A percentile compares a stretch with the other conserved stretches of the same genome.
These are phyloP conservation scores for Cornus kousa DNA, from an alignment of 148 eudicot species.

Conservation along the genomic window DNA sequence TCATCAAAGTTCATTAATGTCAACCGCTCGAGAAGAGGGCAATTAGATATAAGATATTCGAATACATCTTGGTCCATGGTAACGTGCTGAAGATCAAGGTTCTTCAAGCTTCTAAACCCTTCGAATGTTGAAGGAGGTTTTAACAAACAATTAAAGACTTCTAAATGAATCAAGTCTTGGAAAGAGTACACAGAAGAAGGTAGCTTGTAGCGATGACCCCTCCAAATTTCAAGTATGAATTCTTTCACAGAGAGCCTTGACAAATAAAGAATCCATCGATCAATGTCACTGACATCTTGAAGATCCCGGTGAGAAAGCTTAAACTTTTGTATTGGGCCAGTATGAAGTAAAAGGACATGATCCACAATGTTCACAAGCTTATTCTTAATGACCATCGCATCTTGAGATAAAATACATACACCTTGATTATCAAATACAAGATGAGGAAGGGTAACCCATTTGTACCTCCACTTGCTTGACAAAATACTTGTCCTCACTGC, in stretches of 20 bases:
- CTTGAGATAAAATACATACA: constrained; percentile 51
- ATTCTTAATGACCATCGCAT: constrained; percentile 43
- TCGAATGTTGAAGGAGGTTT: constrained; percentile 44
- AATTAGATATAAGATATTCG: constrained; percentile 53
- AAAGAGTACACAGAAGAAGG: constrained; percentile 63
- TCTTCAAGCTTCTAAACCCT: constrained; percentile 66
- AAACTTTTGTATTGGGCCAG: constrained; percentile 63
- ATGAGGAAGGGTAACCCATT: constrained; percentile 65
- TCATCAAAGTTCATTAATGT: constrained; percentile 91
- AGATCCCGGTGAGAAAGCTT: constrained; percentile 82
- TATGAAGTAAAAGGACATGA: constrained; percentile 71
- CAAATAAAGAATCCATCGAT: constrained; percentile 74
- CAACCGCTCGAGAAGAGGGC: constrained; percentile 71
- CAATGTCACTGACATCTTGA: constrained; percentile 74
- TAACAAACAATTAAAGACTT: constrained; percentile 72
- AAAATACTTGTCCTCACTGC: constrained; percentile 70
- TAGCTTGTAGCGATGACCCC: constrained; percentile 80
- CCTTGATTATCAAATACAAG: constrained; percentile 74
- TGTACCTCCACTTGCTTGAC: constrained; percentile 78
- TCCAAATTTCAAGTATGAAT: constrained; percentile 83
- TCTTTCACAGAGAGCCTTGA: constrained; percentile 63
- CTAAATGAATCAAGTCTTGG: constrained; percentile 61
- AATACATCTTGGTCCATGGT: constrained; percentile 73
- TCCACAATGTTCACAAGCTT: constrained; percentile 69
- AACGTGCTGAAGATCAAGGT: constrained; percentile 88